Percentiles rank a stretch among this genome's conserved stretches.
Evolutionary conservation across 768 basidiomycete genomes (phyloP).

Genomic region (Dacryopinax spathularia): DNA sequence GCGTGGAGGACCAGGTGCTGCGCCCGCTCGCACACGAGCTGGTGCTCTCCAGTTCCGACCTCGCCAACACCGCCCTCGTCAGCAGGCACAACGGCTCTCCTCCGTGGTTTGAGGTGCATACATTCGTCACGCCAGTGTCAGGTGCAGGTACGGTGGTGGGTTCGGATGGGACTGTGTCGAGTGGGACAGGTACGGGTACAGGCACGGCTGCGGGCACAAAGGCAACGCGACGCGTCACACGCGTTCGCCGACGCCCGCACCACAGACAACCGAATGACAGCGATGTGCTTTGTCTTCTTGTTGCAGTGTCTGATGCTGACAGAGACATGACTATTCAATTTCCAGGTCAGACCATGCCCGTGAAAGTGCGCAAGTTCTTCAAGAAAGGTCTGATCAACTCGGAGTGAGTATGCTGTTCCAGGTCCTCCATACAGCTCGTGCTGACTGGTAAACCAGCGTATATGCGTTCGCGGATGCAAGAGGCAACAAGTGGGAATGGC

Average conservation of each 20-base stretch:
- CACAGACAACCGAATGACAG: not conserved
- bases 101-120: conserved; percentile 2
- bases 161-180: not conserved
- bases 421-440: not conserved
- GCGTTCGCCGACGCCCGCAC: not conserved
- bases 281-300: conserved; percentile 4
- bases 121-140: not conserved
- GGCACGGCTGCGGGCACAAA: not conserved
- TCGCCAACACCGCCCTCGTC: not conserved
- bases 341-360: not conserved
- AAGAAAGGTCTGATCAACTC: conserved; percentile 2
- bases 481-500: not conserved
- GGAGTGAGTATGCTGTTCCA: not conserved
- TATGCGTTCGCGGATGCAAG: not conserved
- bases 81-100: not conserved
- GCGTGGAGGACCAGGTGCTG: not conserved
- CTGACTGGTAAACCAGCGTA: not conserved
- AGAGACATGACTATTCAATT: conserved; percentile 2
- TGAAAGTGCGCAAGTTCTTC: conserved; percentile 1
- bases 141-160: not conserved
- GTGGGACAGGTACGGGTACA: not conserved
- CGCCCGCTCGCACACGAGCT: not conserved
- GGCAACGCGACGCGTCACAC: not conserved
- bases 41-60: not conserved
- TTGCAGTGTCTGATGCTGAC: not conserved